Conservation (phyloP, 2,329 filamentous ascomycete genomes). For the Colletotrichum lini region DNA sequence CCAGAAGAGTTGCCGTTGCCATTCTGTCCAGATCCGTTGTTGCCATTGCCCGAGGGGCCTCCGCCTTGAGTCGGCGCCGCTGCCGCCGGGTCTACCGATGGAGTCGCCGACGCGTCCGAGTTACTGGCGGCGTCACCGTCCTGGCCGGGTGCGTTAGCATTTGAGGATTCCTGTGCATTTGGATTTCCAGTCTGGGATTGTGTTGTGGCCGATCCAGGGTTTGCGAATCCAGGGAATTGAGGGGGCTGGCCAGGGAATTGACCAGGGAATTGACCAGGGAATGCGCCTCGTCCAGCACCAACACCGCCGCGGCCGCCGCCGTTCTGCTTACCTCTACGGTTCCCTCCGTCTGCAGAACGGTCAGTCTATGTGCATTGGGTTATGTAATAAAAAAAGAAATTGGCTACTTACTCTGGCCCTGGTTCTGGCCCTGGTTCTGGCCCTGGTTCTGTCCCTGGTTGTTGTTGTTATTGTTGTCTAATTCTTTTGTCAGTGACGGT, state of each 20-base stretch:
- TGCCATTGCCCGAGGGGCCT: conserved; percentile 33
- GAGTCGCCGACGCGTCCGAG: conserved; percentile 20
- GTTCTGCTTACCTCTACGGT: conserved; percentile 28
- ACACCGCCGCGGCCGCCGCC: conserved; percentile 5
- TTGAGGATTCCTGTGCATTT: conserved; percentile 8
- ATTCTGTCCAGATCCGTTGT: conserved; percentile 32
- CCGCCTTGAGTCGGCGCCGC: conserved; percentile 28
- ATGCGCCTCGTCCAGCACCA: conserved; percentile 23
- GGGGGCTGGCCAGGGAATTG: conserved; percentile 23
- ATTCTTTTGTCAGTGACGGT: conserved; percentile 15
- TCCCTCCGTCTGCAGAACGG: conserved; percentile 6
- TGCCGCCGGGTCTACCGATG: conserved; percentile 34
- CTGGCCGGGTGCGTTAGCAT: conserved; percentile 37
- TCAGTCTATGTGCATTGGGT: conserved; percentile 8
- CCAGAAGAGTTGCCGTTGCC: conserved; percentile 38
- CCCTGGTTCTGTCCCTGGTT: conserved; percentile 6
- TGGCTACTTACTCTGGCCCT: not conserved
- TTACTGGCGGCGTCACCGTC: conserved; percentile 40
- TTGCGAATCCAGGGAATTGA: conserved; percentile 32
- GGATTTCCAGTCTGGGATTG: conserved; percentile 26
- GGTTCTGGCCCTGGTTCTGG: not conserved
- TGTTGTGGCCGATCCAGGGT: conserved; percentile 36
- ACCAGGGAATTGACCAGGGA: conserved; percentile 28
- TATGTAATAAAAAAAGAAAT: not conserved
- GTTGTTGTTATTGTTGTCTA: conserved; percentile 28